These are phyloP conservation scores for Casuarina glauca DNA, from an alignment of 306 rosid species.

Conservation along the genomic window DNA sequence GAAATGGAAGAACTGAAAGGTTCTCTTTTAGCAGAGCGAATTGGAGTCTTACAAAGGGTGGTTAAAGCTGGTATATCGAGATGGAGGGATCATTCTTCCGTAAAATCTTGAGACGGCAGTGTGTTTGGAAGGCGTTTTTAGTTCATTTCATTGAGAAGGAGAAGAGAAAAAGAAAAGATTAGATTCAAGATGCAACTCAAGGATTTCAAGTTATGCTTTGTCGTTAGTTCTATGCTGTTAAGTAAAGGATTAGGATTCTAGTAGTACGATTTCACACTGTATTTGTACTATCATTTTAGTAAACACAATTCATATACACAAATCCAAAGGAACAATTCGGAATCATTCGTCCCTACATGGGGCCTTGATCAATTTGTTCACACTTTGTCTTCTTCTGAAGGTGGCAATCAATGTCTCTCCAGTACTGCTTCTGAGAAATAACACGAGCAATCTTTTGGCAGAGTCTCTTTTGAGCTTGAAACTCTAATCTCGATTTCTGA, in stretches of 20 bases:
- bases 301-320: too few relatives aligned
- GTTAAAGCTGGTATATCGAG: slow-evolving; percentile 63
- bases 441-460: slow-evolving; percentile 41
- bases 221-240: neutral
- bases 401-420: neutral
- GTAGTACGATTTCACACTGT: neutral
- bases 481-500: slow-evolving; percentile 57
- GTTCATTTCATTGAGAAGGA: neutral
- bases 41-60: slow-evolving; percentile 52
- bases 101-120: slow-evolving; percentile 44
- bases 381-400: neutral
- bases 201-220: neutral
- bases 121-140: neutral
- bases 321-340: neutral
- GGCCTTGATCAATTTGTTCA: neutral
- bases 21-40: slow-evolving; percentile 57
- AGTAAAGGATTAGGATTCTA: neutral
- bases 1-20: slow-evolving; percentile 67
- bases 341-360: neutral
- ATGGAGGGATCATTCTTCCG: slow-evolving; percentile 72
- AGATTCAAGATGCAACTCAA: neutral
- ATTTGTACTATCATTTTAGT: neutral
- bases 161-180: neutral
- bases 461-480: slow-evolving; percentile 65
- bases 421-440: slow-evolving; percentile 25